Conservation (phyloP, 2,329 filamentous ascomycete species). For the Fusarium avenaceum region DNA sequence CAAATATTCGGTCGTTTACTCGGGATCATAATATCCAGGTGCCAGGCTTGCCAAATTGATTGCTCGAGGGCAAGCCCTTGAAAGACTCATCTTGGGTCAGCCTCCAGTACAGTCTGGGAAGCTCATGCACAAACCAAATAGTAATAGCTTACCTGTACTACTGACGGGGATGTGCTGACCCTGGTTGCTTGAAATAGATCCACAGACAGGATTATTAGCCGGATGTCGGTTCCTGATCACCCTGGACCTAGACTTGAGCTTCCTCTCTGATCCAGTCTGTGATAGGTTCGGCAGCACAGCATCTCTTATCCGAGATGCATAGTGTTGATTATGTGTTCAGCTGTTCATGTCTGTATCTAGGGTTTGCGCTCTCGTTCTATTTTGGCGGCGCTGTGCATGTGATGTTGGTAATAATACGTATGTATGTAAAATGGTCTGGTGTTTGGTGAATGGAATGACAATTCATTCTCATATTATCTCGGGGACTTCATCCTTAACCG, state of each 20-base stretch:
- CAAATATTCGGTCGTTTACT: slow-evolving; percentile 20
- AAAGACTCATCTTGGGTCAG: slow-evolving; percentile 12
- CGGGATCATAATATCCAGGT: slow-evolving; percentile 10
- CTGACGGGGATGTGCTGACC: slow-evolving; percentile 26
- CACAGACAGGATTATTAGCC: slow-evolving; percentile 29
- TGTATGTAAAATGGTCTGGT: slow-evolving; percentile 26
- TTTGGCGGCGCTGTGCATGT: slow-evolving; percentile 31
- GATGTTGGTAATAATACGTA: slow-evolving; percentile 20
- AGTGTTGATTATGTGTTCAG: slow-evolving; percentile 23
- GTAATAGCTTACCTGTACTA: slow-evolving; percentile 25
- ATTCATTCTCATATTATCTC: slow-evolving; percentile 53
- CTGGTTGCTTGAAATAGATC: slow-evolving; percentile 24
- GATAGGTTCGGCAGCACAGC: slow-evolving; percentile 28
- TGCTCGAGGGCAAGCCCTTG: slow-evolving; percentile 15
- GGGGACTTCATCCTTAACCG: slow-evolving; percentile 62
- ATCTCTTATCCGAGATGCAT: slow-evolving; percentile 30
- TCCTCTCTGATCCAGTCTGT: background rate
- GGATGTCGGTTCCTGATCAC: slow-evolving; percentile 16
- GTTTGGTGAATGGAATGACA: slow-evolving; percentile 33
- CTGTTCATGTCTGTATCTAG: slow-evolving; percentile 28
- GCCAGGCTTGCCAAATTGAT: slow-evolving; percentile 12
- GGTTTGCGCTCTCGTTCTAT: slow-evolving; percentile 28
- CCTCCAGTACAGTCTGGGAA: slow-evolving; percentile 27
- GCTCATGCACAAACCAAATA: slow-evolving; percentile 28
- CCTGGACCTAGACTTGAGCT: slow-evolving; percentile 6